These are phyloP conservation scores for Polychytrium aggregatum DNA, from an alignment of 192 early-diverging fungal species.

Conservation along the genomic window DNA sequence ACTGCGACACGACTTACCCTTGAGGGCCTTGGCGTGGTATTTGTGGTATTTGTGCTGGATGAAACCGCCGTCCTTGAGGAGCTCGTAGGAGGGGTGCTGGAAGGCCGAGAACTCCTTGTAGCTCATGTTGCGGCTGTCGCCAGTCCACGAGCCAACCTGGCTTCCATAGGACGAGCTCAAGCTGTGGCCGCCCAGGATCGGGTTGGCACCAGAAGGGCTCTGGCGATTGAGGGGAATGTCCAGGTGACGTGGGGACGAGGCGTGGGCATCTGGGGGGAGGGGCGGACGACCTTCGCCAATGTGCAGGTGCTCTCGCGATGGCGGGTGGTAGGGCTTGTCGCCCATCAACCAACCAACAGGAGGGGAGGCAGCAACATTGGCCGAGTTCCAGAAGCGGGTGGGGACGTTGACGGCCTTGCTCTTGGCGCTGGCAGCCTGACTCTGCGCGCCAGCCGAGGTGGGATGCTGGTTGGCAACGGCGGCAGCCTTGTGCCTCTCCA, in stretches of 20 bases:
- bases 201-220: not conserved
- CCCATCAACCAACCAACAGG: conserved; percentile 36
- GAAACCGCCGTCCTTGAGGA: conserved; percentile 94
- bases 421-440: not conserved
- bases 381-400: conserved; percentile 19
- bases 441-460: no score
- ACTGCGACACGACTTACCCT: conserved; percentile 21
- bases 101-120: conserved; percentile 36
- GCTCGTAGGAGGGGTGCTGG: conserved; percentile 83
- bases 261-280: not conserved
- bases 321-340: not conserved
- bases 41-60: conserved; percentile 94
- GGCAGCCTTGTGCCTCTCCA: not conserved
- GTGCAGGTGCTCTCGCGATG: no score
- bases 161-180: not conserved
- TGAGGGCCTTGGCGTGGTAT: conserved; percentile 85
- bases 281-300: not conserved
- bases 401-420: not conserved
- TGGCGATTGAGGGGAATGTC: conserved; percentile 1
- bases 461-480: not conserved
- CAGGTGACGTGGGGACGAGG: no score
- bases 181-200: not conserved
- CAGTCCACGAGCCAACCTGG: no score
- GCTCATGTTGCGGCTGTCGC: not conserved
- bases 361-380: conserved; percentile 25